Conservation (phyloP, 306 rosid genomes). For the Mimosa bimucronata region DNA sequence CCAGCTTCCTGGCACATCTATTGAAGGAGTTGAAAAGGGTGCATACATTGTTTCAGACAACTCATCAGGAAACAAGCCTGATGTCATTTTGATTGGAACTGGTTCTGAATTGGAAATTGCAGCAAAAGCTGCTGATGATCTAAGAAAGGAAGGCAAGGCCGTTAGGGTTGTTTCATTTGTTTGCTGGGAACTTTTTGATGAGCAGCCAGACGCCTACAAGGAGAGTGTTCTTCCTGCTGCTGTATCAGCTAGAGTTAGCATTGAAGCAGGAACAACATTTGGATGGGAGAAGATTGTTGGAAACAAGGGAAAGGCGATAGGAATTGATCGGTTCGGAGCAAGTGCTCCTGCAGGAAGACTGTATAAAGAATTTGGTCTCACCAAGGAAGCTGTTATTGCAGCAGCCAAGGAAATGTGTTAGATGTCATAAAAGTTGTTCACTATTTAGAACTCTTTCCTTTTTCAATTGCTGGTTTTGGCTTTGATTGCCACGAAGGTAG, state of each 20-base stretch:
- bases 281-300: slow-evolving; percentile 93
- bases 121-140: slow-evolving; percentile 83
- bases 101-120: slow-evolving; percentile 98
- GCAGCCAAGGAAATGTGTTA: slow-evolving; percentile 73
- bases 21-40: slow-evolving; percentile 92
- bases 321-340: slow-evolving; percentile 91
- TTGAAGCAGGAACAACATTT: slow-evolving; percentile 95
- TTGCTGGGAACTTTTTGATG: slow-evolving; percentile 93
- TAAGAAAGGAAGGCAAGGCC: slow-evolving; percentile 89
- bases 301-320: slow-evolving; percentile 84
- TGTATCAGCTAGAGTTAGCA: slow-evolving; percentile 95
- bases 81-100: slow-evolving; percentile 88
- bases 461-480: neutral
- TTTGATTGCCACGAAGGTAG: neutral
- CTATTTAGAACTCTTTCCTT: neutral
- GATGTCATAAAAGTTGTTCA: neutral
- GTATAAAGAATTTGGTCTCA: slow-evolving; percentile 90
- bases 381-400: slow-evolving; percentile 91
- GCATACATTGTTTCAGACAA: slow-evolving; percentile 88
- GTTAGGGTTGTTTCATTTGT: slow-evolving; percentile 90
- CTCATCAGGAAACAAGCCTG: slow-evolving; percentile 91
- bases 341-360: slow-evolving; percentile 95
- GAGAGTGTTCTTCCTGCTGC: slow-evolving; percentile 88
- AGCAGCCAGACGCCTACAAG: slow-evolving; percentile 89
- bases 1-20: slow-evolving; percentile 78